Base-by-base conservation (phyloP, 495 filamentous ascomycete genomes). In the Aspergillus leporis region DNA sequence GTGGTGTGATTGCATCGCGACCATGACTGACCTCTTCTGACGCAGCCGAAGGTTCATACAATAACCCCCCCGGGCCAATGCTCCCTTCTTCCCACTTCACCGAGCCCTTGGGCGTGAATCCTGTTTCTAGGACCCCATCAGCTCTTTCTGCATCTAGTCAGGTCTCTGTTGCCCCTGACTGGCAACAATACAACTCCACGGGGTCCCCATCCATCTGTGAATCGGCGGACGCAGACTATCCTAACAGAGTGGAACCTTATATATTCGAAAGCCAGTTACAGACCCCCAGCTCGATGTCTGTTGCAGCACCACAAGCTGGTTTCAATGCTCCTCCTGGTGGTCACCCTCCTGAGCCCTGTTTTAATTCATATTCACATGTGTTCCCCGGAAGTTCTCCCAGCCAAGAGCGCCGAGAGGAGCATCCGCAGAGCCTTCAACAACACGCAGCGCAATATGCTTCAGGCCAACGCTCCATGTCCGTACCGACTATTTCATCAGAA, bases 51-150 rank as follows among this genome's bases (percentile, higher is more conserved):
- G 59, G 52, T 22, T 51, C 66, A 32, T 65, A 60, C 47, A 57
- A 32, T 36, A 56, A 50, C 49, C 59, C 59, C 9, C 38, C 60
- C 6, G 63, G 52, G 12, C 41, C 60, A 18, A 52, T 66, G 34
- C 43, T 62, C 12, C 63, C 63, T 22, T 63, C 63, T 1, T 30
- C 64, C 41, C 63, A 66, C 4, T 61, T 58, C 38, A 36, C 66
- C 12, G 66, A 61, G 25, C 43, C 58, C 28, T 36, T 66, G n/a
- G 52, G 57, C 12, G 47, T 57, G 31, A 55, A 48, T 45, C 49
- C 66, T 22, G 47, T 59, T n/a, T 64, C 66, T 0, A 59, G 64
- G 48, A 56, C 66, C 13, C 61, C 64, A 9, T 64, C 66, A 4
- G 64, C 40, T 30, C 53, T 64, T 32, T 66, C 63, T 6, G 55